Conservation (phyloP, 305 asterid genomes). For the Fraxinus albicans region DNA sequence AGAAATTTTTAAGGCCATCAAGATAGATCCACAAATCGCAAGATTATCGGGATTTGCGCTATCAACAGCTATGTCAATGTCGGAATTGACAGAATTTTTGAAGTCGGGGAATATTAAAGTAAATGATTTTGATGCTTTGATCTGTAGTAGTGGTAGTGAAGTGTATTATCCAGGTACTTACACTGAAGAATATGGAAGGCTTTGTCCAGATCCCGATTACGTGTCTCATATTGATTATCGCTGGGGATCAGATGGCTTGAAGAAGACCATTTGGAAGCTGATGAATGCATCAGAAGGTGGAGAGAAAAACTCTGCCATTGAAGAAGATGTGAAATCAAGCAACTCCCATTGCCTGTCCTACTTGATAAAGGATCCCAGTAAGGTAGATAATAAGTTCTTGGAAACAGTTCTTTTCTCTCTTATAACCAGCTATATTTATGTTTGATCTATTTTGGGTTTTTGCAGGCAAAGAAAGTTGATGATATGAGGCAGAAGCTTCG, state of each 20-base stretch:
- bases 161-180: conserved; percentile 66
- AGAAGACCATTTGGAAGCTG: conserved; percentile 75
- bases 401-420: neutral
- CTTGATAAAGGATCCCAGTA: conserved; percentile 57
- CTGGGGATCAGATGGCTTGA: conserved; percentile 84
- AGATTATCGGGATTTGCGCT: conserved; percentile 64
- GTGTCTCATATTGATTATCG: conserved; percentile 76
- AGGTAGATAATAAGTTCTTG: conserved; percentile 36
- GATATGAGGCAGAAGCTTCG: conserved; percentile 84
- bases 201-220: conserved; percentile 65
- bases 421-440: neutral
- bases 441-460: neutral
- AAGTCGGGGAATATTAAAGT: conserved; percentile 53
- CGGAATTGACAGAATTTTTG: conserved; percentile 53
- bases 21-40: conserved; percentile 50
- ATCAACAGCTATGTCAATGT: conserved; percentile 77
- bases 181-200: conserved; percentile 53
- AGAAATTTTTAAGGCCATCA: conserved; percentile 56
- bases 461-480: conserved; percentile 78
- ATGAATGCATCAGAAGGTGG: conserved; percentile 49
- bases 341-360: conserved; percentile 75
- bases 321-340: conserved; percentile 65
- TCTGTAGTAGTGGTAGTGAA: conserved; percentile 89
- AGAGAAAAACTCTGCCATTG: conserved; percentile 37
- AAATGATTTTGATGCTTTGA: conserved; percentile 72